Conservation (phyloP, 495 filamentous ascomycete species). For the Neurospora hispaniola region DNA sequence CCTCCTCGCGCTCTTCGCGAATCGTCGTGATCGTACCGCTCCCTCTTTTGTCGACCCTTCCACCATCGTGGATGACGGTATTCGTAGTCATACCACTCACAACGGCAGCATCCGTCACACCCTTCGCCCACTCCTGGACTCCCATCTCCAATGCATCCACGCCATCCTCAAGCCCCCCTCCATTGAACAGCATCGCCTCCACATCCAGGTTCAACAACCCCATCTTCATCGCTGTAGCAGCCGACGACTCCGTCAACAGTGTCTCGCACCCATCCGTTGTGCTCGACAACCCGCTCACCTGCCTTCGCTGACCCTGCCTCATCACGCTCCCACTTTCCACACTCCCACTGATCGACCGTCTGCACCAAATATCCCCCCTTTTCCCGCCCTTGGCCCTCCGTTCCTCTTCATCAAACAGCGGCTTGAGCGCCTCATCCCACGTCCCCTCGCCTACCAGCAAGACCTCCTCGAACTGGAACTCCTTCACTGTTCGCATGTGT, state of each 20-base stretch:
- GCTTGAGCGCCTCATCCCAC: conserved; percentile 67
- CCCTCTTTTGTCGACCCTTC: conserved; percentile 11
- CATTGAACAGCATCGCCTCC: conserved; percentile 21
- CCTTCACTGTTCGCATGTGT: conserved; percentile 52
- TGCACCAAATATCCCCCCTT: conserved; percentile 27
- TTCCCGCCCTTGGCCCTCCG: conserved; percentile 6
- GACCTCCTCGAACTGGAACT: conserved; percentile 64
- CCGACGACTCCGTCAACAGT: conserved; percentile 27
- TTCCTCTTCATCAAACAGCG: conserved; percentile 35
- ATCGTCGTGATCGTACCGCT: conserved; percentile 6
- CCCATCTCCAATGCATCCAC: conserved; percentile 20
- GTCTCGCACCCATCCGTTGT: conserved; percentile 11
- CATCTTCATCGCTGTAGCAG: conserved; percentile 30
- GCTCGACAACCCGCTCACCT: background rate
- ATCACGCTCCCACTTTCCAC: conserved; percentile 3
- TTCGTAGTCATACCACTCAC: conserved; percentile 12
- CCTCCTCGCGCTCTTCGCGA: conserved; percentile 11
- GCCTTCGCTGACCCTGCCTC: conserved; percentile 1
- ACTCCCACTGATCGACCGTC: conserved; percentile 20
- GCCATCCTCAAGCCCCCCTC: conserved; percentile 24
- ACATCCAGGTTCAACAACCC: conserved; percentile 33
- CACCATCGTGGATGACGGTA: conserved; percentile 8
- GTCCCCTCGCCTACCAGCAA: conserved; percentile 47
- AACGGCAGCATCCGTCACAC: conserved; percentile 35
- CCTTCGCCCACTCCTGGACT: conserved; percentile 39